phyloP scores from a whole-genome alignment of 2,329 filamentous ascomycete species.

The Monosporascus cannonballus region DNA sequence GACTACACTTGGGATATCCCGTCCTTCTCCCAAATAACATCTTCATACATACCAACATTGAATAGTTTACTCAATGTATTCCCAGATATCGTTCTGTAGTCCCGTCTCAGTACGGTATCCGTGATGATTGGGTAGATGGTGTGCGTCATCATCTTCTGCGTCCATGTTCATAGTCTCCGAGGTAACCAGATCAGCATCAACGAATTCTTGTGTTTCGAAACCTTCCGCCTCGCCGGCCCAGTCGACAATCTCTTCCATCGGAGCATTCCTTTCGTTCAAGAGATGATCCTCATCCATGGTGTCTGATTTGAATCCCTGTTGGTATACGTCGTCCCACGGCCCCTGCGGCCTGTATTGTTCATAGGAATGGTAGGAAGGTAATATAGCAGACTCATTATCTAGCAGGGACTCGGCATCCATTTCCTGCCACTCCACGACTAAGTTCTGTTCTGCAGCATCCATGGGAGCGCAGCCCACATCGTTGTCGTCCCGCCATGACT shows the following conservation, averaged over 20 bases:
- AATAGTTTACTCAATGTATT: background rate
- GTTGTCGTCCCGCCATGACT: background rate
- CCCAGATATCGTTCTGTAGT: background rate
- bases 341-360: background rate
- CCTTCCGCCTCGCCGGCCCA: background rate
- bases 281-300: background rate
- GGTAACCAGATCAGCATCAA: background rate
- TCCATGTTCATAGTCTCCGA: background rate
- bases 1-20: background rate
- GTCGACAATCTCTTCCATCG: background rate
- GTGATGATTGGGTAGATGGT: background rate
- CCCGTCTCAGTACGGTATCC: background rate
- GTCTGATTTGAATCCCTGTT: background rate
- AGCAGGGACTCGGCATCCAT: background rate
- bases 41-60: background rate
- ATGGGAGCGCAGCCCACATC: too few relatives aligned
- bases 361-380: background rate
- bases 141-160: background rate
- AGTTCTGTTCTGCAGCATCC: too few relatives aligned
- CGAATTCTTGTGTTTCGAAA: too few relatives aligned
- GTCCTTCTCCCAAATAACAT: background rate
- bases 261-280: background rate
- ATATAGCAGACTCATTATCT: background rate
- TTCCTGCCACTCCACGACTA: background rate
- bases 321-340: background rate